These are phyloP conservation scores for Chalaropsis ovoidea DNA, from an alignment of 2,329 filamentous ascomycete genomes.

Conservation along the genomic window DNA sequence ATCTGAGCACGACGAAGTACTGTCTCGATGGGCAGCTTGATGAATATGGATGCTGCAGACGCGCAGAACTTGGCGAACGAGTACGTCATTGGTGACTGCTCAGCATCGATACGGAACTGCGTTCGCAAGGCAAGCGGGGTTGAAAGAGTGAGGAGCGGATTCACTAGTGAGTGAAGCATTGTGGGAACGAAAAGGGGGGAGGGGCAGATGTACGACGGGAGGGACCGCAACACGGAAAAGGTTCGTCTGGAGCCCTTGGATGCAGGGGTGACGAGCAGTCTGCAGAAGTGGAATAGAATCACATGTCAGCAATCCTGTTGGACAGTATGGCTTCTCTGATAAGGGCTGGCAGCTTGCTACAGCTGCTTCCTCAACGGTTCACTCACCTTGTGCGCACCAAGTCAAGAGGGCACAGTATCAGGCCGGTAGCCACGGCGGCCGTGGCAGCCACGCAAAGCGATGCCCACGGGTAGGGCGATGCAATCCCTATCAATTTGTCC, in stretches of 20 bases:
- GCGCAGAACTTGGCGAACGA: conserved; percentile 72
- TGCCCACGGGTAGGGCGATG: conserved; percentile 70
- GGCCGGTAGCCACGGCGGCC: conserved; percentile 59
- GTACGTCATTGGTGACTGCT: conserved; percentile 71
- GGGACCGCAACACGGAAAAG: conserved; percentile 61
- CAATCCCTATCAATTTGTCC: conserved; percentile 61
- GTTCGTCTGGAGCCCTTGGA: conserved; percentile 65
- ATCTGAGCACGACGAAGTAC: conserved; percentile 83
- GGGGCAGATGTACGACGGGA: conserved; percentile 68
- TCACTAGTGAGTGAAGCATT: conserved; percentile 72
- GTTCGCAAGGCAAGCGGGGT: conserved; percentile 77
- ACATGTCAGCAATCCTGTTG: conserved; percentile 30
- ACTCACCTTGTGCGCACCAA: conserved; percentile 67
- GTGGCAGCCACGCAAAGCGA: conserved; percentile 63
- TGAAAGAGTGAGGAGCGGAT: conserved; percentile 70
- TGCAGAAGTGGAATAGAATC: conserved; percentile 29
- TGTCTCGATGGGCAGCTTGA: conserved; percentile 86
- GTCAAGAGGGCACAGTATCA: conserved; percentile 78
- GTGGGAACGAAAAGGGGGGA: conserved; percentile 68
- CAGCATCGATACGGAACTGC: conserved; percentile 72
- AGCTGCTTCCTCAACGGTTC: neutral
- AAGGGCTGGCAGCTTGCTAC: neutral
- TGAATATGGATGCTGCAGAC: conserved; percentile 66
- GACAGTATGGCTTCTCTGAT: neutral
- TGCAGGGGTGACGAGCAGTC: conserved; percentile 75